Evolutionary conservation across 495 filamentous ascomycete species (phyloP).

Genomic region (Usnea hakonensis): DNA sequence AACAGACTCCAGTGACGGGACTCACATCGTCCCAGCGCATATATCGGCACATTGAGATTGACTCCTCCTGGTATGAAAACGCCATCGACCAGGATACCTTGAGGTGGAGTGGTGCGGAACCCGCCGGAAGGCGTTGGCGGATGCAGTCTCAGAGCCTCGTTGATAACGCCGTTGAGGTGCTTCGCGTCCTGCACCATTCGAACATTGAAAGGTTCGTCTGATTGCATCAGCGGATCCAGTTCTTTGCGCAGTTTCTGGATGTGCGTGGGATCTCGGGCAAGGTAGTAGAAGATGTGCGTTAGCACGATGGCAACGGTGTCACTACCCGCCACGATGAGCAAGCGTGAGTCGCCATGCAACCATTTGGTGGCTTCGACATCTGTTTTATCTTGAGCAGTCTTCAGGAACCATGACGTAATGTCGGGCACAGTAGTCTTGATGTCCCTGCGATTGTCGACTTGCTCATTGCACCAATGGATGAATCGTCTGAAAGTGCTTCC

Average conservation of each 20-base stretch:
- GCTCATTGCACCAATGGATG: conserved; percentile 9
- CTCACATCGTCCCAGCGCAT: conserved; percentile 32
- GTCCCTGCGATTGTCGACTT: conserved; percentile 4
- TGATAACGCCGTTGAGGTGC: conserved; percentile 42
- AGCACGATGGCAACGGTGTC: conserved; percentile 37
- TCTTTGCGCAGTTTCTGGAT: conserved; percentile 29
- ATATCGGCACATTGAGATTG: conserved; percentile 33
- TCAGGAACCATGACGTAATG: conserved; percentile 8
- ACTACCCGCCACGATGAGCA: conserved; percentile 24
- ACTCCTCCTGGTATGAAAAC: conserved; percentile 37
- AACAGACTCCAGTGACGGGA: background rate
- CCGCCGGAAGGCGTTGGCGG: conserved; percentile 32
- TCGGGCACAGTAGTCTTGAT: conserved; percentile 1
- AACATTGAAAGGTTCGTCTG: conserved; percentile 17
- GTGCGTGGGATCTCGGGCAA: conserved; percentile 26
- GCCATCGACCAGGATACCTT: conserved; percentile 41
- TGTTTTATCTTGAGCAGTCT: conserved; percentile 2
- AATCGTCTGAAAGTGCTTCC: conserved; percentile 5
- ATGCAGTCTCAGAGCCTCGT: conserved; percentile 44
- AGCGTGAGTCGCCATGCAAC: conserved; percentile 16
- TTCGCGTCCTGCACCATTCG: conserved; percentile 21
- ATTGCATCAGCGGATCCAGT: conserved; percentile 19
- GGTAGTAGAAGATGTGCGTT: conserved; percentile 33
- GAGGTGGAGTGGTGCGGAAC: conserved; percentile 36
- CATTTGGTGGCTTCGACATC: conserved; percentile 12